Evolutionary conservation across 805 yeast species (phyloP).

Genomic region (Brettanomyces bruxellensis): DNA sequence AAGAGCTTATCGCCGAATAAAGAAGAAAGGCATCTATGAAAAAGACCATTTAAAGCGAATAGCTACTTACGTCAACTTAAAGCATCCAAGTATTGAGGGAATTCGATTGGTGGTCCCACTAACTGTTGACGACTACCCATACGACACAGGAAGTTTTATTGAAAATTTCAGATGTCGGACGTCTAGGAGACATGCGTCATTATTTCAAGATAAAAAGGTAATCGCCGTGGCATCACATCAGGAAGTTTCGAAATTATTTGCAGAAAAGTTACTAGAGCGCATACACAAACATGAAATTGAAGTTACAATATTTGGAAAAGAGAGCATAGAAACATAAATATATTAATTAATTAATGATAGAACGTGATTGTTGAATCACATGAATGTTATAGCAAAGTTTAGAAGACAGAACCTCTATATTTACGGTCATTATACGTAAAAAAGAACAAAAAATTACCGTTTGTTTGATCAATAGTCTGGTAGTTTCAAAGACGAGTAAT

Average conservation of each 20-base stretch:
- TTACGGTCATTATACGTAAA: no score
- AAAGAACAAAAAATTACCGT: background rate
- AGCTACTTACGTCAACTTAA: conserved; percentile 31
- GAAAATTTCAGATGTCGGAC: conserved; percentile 27
- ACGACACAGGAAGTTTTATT: conserved; percentile 26
- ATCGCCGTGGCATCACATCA: no score
- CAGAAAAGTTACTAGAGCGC: no score
- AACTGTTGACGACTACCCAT: conserved; percentile 26
- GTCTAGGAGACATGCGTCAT: background rate
- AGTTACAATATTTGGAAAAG: conserved; percentile 17
- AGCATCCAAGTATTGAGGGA: conserved; percentile 21
- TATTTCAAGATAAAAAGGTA: no score
- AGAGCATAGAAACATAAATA: background rate
- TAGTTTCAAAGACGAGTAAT: conserved; percentile 33
- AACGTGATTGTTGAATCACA: no score
- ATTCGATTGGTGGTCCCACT: conserved; percentile 30
- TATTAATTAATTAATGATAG: background rate
- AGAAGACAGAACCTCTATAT: no score
- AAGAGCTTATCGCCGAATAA: conserved; percentile 11
- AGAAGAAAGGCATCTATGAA: background rate
- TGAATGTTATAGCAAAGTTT: no score
- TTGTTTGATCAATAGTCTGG: background rate
- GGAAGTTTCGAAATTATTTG: no score
- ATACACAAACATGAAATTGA: conserved; percentile 12
- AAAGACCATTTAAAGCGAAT: background rate